A percentile compares a stretch with the other conserved stretches of the same genome.
These are phyloP conservation scores for Meyerozyma carpophila DNA, from an alignment of 1,139 yeast genomes.

Conservation along the genomic window DNA sequence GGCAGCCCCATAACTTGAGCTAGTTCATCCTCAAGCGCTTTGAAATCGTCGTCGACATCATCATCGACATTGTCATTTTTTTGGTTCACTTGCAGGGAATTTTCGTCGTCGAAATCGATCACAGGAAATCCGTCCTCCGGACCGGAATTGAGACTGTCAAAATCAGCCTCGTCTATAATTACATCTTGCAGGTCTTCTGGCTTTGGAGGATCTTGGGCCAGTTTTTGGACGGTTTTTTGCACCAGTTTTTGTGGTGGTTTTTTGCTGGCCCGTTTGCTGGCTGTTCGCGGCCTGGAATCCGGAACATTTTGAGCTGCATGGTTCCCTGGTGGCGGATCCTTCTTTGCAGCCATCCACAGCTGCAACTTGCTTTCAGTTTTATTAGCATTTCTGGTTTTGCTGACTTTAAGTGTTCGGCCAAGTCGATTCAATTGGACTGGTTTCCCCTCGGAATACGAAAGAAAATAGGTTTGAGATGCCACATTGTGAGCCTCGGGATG, in stretches of 20 bases:
- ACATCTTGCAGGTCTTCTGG: neutral
- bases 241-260: neutral
- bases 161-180: conserved; percentile 1
- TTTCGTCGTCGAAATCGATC: neutral
- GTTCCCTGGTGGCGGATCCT: too few species aligned
- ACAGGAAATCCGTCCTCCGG: neutral
- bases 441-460: conserved; percentile 17
- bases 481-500: conserved; percentile 15
- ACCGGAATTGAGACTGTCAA: neutral
- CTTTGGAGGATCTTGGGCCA: neutral
- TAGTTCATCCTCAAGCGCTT: conserved; percentile 41
- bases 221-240: too few species aligned
- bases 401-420: conserved; percentile 30
- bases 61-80: conserved; percentile 7
- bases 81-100: neutral
- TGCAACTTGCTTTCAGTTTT: conserved; percentile 12
- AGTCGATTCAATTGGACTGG: conserved; percentile 20
- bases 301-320: neutral
- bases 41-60: conserved; percentile 38
- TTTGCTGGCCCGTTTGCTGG: neutral
- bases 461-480: conserved; percentile 26
- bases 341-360: conserved; percentile 7
- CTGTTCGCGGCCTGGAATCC: neutral
- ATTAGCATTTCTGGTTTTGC: conserved; percentile 30
- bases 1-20: conserved; percentile 31